Percentiles rank a stretch among this genome's conserved stretches.
These are phyloP conservation scores for Eutypa lata DNA, from an alignment of 2,329 filamentous ascomycete genomes.

Conservation along the genomic window DNA sequence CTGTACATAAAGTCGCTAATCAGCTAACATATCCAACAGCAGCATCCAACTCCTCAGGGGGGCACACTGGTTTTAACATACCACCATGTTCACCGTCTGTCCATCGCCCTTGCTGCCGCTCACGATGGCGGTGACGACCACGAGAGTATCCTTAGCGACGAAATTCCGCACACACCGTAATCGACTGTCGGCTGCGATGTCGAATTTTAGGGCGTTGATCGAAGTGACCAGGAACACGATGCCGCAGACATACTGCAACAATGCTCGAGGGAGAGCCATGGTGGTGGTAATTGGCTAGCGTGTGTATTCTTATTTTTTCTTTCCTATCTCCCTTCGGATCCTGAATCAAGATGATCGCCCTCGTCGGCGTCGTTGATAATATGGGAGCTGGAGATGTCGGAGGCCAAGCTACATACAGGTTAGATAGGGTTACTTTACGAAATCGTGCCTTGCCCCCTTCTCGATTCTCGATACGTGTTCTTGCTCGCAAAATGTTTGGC, in stretches of 20 bases:
- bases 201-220: constrained; percentile 82
- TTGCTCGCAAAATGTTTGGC: not conserved
- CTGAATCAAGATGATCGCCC: too few relatives aligned
- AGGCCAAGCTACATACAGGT: too few relatives aligned
- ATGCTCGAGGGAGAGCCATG: constrained; percentile 49
- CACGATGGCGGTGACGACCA: constrained; percentile 89
- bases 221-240: constrained; percentile 53
- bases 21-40: not conserved
- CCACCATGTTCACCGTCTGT: constrained; percentile 90
- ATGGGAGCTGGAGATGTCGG: too few relatives aligned
- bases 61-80: constrained; percentile 46
- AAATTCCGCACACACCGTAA: constrained; percentile 97
- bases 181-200: constrained; percentile 71
- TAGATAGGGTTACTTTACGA: not conserved
- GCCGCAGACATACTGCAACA: constrained; percentile 58
- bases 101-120: constrained; percentile 87
- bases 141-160: constrained; percentile 84
- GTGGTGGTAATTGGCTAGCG: constrained; percentile 2
- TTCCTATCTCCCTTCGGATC: not conserved
- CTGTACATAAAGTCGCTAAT: constrained; percentile 42
- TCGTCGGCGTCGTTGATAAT: too few relatives aligned
- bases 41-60: too few relatives aligned
- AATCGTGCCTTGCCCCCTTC: not conserved
- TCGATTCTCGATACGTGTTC: constrained; percentile 1
- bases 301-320: too few relatives aligned